A percentile compares a stretch with the other conserved stretches of the same genome.
phyloP scores from a whole-genome alignment of 2,329 filamentous ascomycete genomes.

The Aspergillus aculeatinus region DNA sequence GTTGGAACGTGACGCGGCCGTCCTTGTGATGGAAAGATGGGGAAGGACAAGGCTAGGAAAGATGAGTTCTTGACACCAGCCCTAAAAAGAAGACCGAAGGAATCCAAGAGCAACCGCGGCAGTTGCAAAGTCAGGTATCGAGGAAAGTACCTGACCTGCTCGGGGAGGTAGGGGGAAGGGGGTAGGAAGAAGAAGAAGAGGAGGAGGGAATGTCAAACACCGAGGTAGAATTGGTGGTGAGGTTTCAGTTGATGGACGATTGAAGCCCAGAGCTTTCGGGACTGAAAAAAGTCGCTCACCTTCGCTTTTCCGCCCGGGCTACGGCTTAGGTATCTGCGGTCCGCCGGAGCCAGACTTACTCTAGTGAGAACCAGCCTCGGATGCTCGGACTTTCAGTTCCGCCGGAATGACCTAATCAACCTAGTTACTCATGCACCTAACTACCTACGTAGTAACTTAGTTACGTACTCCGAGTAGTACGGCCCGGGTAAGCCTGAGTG shows the following conservation, averaged over 20 bases:
- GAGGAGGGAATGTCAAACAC: constrained; percentile 21
- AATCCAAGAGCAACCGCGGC: constrained; percentile 22
- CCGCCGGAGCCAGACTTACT: constrained; percentile 17
- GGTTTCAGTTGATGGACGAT: constrained; percentile 10
- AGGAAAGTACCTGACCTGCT: constrained; percentile 26
- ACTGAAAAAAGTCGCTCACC: constrained; percentile 38
- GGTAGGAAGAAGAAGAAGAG: background rate
- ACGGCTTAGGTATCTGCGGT: constrained; percentile 31
- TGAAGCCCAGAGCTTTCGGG: constrained; percentile 14
- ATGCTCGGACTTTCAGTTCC: constrained; percentile 17
- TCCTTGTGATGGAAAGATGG: constrained; percentile 25
- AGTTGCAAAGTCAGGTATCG: constrained; percentile 8
- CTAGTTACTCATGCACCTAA: too few relatives aligned
- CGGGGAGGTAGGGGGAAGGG: constrained; percentile 10
- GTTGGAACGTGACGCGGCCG: constrained; percentile 27
- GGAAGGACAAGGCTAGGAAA: constrained; percentile 23
- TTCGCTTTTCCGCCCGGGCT: constrained; percentile 24
- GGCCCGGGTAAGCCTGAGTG: too few relatives aligned
- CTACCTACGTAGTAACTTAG: too few relatives aligned
- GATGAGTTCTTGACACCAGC: constrained; percentile 30
- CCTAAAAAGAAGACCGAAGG: constrained; percentile 22
- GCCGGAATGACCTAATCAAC: constrained; percentile 18
- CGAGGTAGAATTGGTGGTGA: constrained; percentile 10
- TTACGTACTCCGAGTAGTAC: too few relatives aligned
- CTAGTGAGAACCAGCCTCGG: constrained; percentile 5